A percentile compares a stretch with the other conserved stretches of the same genome.
Evolutionary conservation across 1,284 basidiomycete genomes (phyloP).

Genomic region (Cryptococcus jaspeensis): DNA sequence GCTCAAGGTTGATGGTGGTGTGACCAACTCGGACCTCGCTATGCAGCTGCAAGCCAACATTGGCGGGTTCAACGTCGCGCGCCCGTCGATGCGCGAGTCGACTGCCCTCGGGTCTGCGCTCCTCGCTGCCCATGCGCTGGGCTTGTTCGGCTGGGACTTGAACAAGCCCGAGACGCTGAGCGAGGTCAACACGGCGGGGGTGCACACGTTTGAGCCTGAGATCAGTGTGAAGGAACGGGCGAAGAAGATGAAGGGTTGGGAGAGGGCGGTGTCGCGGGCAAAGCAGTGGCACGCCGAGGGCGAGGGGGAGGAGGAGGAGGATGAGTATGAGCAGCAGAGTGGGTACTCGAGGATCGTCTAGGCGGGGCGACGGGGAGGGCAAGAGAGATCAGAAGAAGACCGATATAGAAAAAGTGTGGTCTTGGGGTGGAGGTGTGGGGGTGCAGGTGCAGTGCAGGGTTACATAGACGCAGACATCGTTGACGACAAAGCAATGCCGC

Average conservation of each 20-base stretch:
- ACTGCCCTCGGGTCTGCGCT: conserved; percentile 96
- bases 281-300: conserved; percentile 62
- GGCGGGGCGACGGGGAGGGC: neutral
- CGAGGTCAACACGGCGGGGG: conserved; percentile 85
- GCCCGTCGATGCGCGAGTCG: conserved; percentile 95
- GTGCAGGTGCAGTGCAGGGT: too few relatives aligned
- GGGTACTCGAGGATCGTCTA: conserved; percentile 10
- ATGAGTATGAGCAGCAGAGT: conserved; percentile 23
- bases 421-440: too few relatives aligned
- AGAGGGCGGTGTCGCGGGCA: conserved; percentile 76
- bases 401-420: too few relatives aligned
- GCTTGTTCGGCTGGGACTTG: conserved; percentile 93
- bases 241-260: conserved; percentile 73
- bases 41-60: conserved; percentile 93
- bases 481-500: too few relatives aligned
- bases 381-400: too few relatives aligned
- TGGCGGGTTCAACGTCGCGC: conserved; percentile 84
- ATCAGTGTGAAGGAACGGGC: conserved; percentile 60
- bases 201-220: conserved; percentile 66
- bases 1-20: conserved; percentile 90
- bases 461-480: too few relatives aligned
- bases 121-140: conserved; percentile 85
- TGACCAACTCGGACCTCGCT: conserved; percentile 73
- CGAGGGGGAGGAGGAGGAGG: conserved; percentile 37
- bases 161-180: conserved; percentile 77